Evolutionary conservation across 345 rosid species (phyloP), one percentile per base, ranked within the genome.

Genomic region (Euphorbia pulcherrima): DNA sequence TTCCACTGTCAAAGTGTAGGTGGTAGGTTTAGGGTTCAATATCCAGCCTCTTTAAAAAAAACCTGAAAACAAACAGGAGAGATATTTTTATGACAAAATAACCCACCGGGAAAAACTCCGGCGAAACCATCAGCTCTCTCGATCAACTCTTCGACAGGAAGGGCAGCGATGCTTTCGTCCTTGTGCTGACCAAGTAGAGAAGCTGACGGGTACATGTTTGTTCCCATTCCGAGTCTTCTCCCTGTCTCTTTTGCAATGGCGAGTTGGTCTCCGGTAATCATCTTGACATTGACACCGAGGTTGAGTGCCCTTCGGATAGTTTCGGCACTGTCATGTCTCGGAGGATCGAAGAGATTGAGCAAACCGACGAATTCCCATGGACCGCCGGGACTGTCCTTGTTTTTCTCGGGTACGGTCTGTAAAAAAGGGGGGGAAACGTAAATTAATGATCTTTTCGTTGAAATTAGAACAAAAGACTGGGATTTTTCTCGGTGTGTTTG

Each of bases 291-390:
- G 51, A 74, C 77, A 20, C 77, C 77, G 40, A 74, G 77, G 35
- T 74, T 39, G 28, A 83, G 77, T 44, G 86, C 86, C 55, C 84
- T 71, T 35, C 84, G 86, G 68, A 83, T 83, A 67, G 86, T 83
- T 60, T 83, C 86, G 0, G 86, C 86, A 80, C 86, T 83, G 71
- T 83, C 86, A 28, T 83, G 86, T 60, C 86, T 83, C 39, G 86
- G 86, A 80, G 86, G 86, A 79, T 83, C 86, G 47, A 83, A 83
- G 44, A 83, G 84, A 72, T 83, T 83, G 70, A 83, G 74, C 70
- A 83, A 39, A 30, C 77, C 77, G 46, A 74, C 77, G 57, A 74
- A 74, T 64, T 74, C 69, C 77, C 77, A 74, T 35, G 77, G 73
- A 61, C 72, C 30, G 46, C 77, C 77, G 1, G 77, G 58, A 23